phyloP scores from a whole-genome alignment of 73 alveolate genomes.

The Paraurostyla sp. region DNA sequence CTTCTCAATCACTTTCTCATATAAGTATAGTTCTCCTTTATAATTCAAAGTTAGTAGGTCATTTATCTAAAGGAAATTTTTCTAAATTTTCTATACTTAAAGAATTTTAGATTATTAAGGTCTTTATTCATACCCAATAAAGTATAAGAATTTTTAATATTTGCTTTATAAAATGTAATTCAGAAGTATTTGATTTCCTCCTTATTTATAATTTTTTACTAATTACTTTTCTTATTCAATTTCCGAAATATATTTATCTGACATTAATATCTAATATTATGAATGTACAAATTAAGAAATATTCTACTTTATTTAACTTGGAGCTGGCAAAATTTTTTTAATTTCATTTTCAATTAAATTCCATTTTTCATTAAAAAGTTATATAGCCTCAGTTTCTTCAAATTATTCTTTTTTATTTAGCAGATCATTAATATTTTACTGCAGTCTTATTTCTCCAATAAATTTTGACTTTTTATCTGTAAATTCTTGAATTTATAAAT shows the following conservation, averaged over 20 bases:
- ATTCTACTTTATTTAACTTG: background rate
- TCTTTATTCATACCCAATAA: no score
- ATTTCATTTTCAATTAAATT: background rate
- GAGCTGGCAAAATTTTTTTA: background rate
- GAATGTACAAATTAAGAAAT: background rate
- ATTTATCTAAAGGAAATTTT: background rate
- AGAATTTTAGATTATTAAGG: no score
- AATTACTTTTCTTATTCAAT: background rate
- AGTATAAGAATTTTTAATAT: no score
- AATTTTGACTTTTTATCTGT: background rate
- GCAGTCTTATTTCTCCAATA: background rate
- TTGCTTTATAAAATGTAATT: no score
- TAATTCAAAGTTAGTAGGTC: background rate
- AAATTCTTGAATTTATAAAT: background rate
- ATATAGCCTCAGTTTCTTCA: background rate
- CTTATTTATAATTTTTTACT: background rate
- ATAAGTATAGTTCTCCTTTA: background rate
- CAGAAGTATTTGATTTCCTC: no score
- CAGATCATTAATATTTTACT: background rate
- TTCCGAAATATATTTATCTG: background rate
- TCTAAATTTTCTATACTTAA: no score
- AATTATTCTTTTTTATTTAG: background rate
- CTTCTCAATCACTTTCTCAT: background rate
- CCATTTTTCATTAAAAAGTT: background rate
- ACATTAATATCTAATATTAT: background rate